Conservation (phyloP, 306 rosid genomes). For the Glycine latifolia region DNA sequence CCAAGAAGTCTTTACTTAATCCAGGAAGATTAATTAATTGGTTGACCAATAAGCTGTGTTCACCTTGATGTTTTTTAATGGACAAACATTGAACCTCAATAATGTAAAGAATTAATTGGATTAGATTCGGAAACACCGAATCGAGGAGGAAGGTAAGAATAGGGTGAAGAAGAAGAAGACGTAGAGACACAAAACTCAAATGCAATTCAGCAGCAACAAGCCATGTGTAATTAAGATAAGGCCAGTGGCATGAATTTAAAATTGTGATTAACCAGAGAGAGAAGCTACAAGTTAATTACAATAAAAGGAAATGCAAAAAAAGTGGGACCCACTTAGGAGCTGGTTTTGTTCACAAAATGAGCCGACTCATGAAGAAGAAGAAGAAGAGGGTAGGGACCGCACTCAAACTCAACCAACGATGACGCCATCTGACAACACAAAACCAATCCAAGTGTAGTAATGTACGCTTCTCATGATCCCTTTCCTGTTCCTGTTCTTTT, state of each 20-base stretch:
- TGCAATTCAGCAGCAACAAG: no score
- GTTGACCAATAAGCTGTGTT: no score
- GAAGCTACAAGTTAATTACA: neutral
- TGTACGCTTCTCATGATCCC: constrained; percentile 47
- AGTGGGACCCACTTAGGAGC: constrained; percentile 46
- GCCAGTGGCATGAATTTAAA: no score
- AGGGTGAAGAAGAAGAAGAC: neutral
- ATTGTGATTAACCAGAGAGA: no score
- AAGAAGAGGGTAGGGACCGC: neutral
- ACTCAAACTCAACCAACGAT: neutral
- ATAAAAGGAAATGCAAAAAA: constrained; percentile 3
- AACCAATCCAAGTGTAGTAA: constrained; percentile 50
- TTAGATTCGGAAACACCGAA: no score
- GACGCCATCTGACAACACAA: constrained; percentile 25
- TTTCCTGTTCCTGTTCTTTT: constrained; percentile 11
- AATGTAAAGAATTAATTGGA: neutral
- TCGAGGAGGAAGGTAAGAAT: no score
- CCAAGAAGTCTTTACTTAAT: neutral
- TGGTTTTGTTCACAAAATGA: constrained; percentile 38
- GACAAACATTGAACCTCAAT: neutral
- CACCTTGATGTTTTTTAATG: no score
- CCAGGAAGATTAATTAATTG: no score
- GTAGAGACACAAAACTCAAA: neutral
- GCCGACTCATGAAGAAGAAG: constrained; percentile 36
- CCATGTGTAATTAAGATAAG: no score